Evolutionary conservation across 2,329 filamentous ascomycete genomes (phyloP).

Genomic region (Aspergillus sp.): DNA sequence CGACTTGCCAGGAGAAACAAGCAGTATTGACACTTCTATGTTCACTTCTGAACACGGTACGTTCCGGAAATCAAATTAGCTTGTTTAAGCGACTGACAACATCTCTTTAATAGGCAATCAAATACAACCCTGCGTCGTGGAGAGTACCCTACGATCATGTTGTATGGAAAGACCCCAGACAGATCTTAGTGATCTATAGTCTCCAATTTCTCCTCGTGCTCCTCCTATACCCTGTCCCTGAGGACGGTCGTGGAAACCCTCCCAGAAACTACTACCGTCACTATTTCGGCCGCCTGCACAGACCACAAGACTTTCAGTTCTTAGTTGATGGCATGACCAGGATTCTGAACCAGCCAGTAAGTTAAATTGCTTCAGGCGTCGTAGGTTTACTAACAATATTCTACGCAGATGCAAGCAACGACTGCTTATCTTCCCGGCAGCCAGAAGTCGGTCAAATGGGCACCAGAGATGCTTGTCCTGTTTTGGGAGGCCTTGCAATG

Average conservation of each 20-base stretch:
- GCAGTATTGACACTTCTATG: constrained; percentile 86
- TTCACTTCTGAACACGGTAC: constrained; percentile 88
- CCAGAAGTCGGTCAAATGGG: constrained; percentile 78
- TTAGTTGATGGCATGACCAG: constrained; percentile 91
- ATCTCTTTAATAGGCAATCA: constrained; percentile 66
- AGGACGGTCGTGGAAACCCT: constrained; percentile 62
- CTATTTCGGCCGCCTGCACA: constrained; percentile 84
- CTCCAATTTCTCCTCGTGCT: constrained; percentile 85
- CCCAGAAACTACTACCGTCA: constrained; percentile 93
- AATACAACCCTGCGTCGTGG: constrained; percentile 95
- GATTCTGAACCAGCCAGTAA: constrained; percentile 80
- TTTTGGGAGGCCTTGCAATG: constrained; percentile 98
- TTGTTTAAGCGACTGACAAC: constrained; percentile 5
- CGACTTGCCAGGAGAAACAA: constrained; percentile 85
- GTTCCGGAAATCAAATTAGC: constrained; percentile 30
- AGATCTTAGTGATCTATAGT: constrained; percentile 87
- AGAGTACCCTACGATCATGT: constrained; percentile 90
- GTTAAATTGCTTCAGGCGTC: constrained; percentile 4
- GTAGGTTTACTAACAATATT: constrained; percentile 10
- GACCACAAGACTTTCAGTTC: constrained; percentile 96
- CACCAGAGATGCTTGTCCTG: constrained; percentile 92
- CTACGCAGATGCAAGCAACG: constrained; percentile 70
- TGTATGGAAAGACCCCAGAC: constrained; percentile 86
- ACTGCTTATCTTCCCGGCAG: constrained; percentile 84
- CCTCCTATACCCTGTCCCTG: constrained; percentile 83